Evolutionary conservation across 805 yeast genomes (phyloP).

Genomic region (Teunomyces lycoperdinae): DNA sequence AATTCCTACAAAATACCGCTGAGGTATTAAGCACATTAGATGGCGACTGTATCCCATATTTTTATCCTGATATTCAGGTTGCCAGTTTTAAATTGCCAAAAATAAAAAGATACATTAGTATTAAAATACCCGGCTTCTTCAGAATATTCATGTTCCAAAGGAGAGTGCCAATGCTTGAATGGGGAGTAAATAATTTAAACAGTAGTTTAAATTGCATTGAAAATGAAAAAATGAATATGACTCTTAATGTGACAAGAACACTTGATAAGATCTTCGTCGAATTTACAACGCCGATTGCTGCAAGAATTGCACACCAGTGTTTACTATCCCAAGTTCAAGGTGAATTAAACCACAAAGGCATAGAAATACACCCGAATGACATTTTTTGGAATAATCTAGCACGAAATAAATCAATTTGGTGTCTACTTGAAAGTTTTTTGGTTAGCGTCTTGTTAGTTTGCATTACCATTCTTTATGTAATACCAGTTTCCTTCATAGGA

Average conservation of each 20-base stretch:
- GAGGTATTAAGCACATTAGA: neutral
- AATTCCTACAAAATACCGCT: neutral
- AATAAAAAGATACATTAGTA: slow-evolving; percentile 15
- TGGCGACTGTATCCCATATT: slow-evolving; percentile 8
- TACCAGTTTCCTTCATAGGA: slow-evolving; percentile 82
- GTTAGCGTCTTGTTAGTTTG: slow-evolving; percentile 47
- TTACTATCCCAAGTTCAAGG: slow-evolving; percentile 44
- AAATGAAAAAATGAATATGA: slow-evolving; percentile 14
- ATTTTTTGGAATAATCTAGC: slow-evolving; percentile 67
- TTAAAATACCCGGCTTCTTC: slow-evolving; percentile 29
- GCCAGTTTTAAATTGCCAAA: slow-evolving; percentile 18
- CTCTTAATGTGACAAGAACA: slow-evolving; percentile 17
- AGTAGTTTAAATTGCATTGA: slow-evolving; percentile 15
- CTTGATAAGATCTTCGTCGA: slow-evolving; percentile 56
- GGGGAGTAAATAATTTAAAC: slow-evolving; percentile 23
- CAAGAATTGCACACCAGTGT: slow-evolving; percentile 64
- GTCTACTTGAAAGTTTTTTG: slow-evolving; percentile 35
- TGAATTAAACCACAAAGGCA: slow-evolving; percentile 39
- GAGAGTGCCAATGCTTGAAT: slow-evolving; percentile 21
- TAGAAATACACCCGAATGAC: slow-evolving; percentile 63
- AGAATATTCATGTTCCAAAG: slow-evolving; percentile 22
- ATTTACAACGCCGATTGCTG: slow-evolving; percentile 54
- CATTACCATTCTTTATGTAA: slow-evolving; percentile 62
- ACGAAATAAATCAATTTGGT: slow-evolving; percentile 33
- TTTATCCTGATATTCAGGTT: slow-evolving; percentile 35